Base-by-base conservation (phyloP, 768 basidiomycete species). In the Hericium erinaceus region DNA sequence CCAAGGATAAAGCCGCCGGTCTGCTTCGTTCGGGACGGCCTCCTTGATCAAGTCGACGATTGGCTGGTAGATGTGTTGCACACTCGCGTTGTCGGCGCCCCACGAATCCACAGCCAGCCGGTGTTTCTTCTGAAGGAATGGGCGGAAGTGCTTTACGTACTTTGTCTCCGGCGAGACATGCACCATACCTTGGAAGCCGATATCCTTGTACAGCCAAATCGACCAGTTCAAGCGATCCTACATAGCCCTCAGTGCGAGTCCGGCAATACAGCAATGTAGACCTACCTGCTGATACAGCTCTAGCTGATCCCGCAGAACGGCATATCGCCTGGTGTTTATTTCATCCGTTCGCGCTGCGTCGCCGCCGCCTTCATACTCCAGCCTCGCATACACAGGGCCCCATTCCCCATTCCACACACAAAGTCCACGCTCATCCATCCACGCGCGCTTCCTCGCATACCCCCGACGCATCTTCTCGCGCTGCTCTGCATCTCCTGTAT, bases 321-420 rank as follows among this genome's bases (percentile, higher is more conserved):
- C 60, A 58, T 70, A 73, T n/a, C 76, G 64, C 11, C 60, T 53
- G 54, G 72, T 66, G 63, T 77, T 77, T 60, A 73, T 72, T 26
- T 67, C 60, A 22, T 75, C 68, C 64, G 68, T 73, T 44, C 71
- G 61, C 16, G 64, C 16, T 15, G n/a, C 44, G 15, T 46, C 44
- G 44, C 44, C 44, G 44, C 16, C 56, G 1, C 71, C 65, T 13
- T 72, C 70, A 22, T 58, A 63, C 33, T 70, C 61, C 61, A 58
- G 44, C 50, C 67, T 61, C 15, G 71, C 69, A 60, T 77, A 77
- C 16, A 77, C 74, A 13, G 75, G 75, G 18, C 75, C 77, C 58
- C 70, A 77, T 59, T 76, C 74, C n/a, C 75, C 75, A 52, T 73
- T 70, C 71, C 66, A 64, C 20, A 70, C 67, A 16, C 67, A 63